phyloP scores from a whole-genome alignment of 2,329 filamentous ascomycete species.

The Anisogramma anomala region DNA sequence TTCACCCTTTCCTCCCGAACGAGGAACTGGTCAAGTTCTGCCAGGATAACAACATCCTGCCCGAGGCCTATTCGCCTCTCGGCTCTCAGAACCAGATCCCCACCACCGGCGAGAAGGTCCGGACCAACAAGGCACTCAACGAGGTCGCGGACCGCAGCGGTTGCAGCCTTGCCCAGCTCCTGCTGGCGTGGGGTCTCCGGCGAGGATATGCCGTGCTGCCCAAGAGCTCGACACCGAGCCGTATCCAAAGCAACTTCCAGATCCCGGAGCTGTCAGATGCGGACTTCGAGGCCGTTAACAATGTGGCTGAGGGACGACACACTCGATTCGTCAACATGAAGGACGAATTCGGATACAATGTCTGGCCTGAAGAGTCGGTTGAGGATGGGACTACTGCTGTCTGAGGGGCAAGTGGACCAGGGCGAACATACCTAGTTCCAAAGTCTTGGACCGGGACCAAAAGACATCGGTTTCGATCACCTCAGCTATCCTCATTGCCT shows the following conservation, averaged over 20 bases:
- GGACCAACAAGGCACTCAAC: conserved; percentile 47
- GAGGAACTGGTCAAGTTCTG: conserved; percentile 41
- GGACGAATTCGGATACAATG: conserved; percentile 64
- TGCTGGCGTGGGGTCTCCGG: conserved; percentile 54
- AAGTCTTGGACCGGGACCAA: too few species aligned
- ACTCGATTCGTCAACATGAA: conserved; percentile 73
- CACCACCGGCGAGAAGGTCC: conserved; percentile 54
- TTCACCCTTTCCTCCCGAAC: conserved; percentile 36
- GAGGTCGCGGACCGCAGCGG: conserved; percentile 45
- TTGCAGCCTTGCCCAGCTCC: conserved; percentile 47
- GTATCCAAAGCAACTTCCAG: conserved; percentile 54
- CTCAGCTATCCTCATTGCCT: too few species aligned
- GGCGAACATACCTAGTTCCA: too few species aligned
- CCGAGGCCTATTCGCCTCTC: conserved; percentile 39
- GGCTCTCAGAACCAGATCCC: conserved; percentile 60
- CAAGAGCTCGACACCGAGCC: conserved; percentile 55
- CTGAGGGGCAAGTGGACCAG: too few species aligned
- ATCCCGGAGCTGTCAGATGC: conserved; percentile 43
- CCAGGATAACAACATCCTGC: conserved; percentile 37
- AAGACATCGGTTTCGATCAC: too few species aligned
- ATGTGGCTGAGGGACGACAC: conserved; percentile 54
- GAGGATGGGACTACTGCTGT: conserved; percentile 10
- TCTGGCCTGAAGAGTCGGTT: conserved; percentile 51
- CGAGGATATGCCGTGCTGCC: conserved; percentile 57
- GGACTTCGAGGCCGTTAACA: conserved; percentile 51